Conservation (phyloP, 2,329 filamentous ascomycete species). For the Penicillium sp. region DNA sequence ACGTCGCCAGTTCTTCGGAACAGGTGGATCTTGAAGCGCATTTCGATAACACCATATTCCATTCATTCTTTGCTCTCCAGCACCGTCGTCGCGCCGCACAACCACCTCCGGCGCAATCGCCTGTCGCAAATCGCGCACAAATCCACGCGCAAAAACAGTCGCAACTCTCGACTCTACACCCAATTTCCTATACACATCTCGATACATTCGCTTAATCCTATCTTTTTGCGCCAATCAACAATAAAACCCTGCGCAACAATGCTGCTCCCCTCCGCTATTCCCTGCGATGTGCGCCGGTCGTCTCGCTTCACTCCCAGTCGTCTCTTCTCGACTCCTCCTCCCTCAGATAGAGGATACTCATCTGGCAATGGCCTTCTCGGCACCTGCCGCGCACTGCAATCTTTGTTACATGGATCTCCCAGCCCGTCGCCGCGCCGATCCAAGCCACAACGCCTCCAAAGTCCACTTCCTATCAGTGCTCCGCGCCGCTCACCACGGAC, state of each 20-base stretch:
- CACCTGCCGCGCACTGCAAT: constrained; percentile 45
- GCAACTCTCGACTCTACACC: constrained; percentile 3
- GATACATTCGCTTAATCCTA: constrained; percentile 6
- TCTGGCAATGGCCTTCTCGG: constrained; percentile 41
- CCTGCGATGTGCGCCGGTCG: constrained; percentile 44
- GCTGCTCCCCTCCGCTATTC: constrained; percentile 48
- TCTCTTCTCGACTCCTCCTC: constrained; percentile 41
- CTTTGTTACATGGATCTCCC: constrained; percentile 42
- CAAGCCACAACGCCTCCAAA: constrained; percentile 41
- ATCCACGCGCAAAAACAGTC: constrained; percentile 5
- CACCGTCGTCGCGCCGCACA: constrained; percentile 20
- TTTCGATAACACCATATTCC: constrained; percentile 1
- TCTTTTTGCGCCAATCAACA: neutral
- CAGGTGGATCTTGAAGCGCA: constrained; percentile 26
- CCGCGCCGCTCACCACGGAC: constrained; percentile 29
- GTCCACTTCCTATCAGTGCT: constrained; percentile 36
- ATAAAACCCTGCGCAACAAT: constrained; percentile 28
- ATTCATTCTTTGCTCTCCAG: constrained; percentile 19
- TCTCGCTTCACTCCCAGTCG: constrained; percentile 38
- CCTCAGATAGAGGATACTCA: constrained; percentile 35
- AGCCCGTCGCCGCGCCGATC: constrained; percentile 36
- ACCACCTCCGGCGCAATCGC: constrained; percentile 36
- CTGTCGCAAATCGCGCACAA: constrained; percentile 25
- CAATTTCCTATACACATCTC: neutral
- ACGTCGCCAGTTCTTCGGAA: constrained; percentile 34